Evolutionary conservation across 73 alveolate species (phyloP).

Genomic region (Tetrahymena elliotti): DNA sequence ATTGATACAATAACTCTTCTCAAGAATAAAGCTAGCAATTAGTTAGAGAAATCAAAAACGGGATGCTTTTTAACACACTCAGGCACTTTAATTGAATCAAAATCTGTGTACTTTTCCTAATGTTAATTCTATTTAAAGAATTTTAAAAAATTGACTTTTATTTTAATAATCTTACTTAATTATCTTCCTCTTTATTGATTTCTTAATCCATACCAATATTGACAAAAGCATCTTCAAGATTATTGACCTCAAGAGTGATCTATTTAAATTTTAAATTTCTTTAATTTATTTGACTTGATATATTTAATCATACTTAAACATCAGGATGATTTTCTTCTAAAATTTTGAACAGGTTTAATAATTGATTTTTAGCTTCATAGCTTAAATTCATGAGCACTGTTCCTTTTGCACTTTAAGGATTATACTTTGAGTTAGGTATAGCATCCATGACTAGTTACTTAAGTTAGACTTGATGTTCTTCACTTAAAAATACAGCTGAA

Average conservation of each 20-base stretch:
- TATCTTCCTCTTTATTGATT: not conserved
- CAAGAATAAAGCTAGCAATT: slow-evolving; percentile 1
- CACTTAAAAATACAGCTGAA: not conserved
- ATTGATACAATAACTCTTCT: slow-evolving; percentile 5
- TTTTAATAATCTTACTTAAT: not conserved
- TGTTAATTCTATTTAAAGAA: not conserved
- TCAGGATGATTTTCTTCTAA: not conserved
- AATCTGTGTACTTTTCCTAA: not conserved
- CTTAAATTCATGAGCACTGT: slow-evolving; percentile 8
- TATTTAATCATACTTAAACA: not conserved
- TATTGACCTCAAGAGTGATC: slow-evolving; percentile 10
- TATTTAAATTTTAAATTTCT: not conserved
- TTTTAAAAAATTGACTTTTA: too few species aligned
- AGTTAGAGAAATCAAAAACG: not conserved
- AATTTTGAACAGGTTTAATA: not conserved
- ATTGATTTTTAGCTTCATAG: not conserved
- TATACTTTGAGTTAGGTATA: not conserved
- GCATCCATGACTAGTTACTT: not conserved
- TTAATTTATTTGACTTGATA: not conserved
- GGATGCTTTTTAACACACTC: not conserved
- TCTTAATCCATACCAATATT: slow-evolving; percentile 42
- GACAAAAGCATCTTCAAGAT: slow-evolving; percentile 34
- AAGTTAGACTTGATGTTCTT: not conserved
- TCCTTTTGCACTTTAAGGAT: slow-evolving; percentile 3
- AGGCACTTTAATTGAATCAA: not conserved